Conservation (phyloP, 2,329 filamentous ascomycete genomes). For the Aspergillus sp. region DNA sequence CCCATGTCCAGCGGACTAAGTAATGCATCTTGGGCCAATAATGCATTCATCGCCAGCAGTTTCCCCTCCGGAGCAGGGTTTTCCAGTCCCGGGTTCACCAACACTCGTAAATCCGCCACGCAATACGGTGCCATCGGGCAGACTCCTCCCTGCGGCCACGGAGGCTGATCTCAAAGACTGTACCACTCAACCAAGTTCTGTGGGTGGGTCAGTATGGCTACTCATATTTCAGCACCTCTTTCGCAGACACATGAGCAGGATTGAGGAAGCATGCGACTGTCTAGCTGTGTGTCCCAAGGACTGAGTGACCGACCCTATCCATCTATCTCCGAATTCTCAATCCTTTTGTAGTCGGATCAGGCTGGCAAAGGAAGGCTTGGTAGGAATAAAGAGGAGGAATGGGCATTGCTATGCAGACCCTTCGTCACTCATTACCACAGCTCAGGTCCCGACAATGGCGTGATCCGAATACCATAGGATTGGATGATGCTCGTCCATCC, state of each 20-base stretch:
- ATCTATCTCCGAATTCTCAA: background rate
- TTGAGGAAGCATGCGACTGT: background rate
- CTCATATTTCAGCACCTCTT: background rate
- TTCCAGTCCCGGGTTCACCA: slow-evolving; percentile 26
- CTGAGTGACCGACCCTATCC: background rate
- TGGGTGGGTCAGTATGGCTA: background rate
- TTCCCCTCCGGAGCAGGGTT: slow-evolving; percentile 28
- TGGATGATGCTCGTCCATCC: background rate
- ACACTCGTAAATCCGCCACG: slow-evolving; percentile 30
- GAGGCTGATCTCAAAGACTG: slow-evolving; percentile 39
- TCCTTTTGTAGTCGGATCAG: background rate
- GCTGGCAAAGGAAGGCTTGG: background rate
- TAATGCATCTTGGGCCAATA: slow-evolving; percentile 38
- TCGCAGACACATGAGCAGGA: background rate
- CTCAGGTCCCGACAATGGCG: background rate
- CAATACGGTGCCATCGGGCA: slow-evolving; percentile 47
- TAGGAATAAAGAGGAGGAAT: background rate
- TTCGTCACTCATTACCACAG: background rate
- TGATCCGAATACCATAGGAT: background rate
- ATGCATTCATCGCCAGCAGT: slow-evolving; percentile 39
- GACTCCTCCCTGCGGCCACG: slow-evolving; percentile 52
- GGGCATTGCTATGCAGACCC: background rate
- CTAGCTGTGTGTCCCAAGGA: background rate
- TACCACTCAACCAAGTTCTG: background rate
- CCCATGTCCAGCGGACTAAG: slow-evolving; percentile 29